Evolutionary conservation across 257 asterid genomes (phyloP).

Genomic region (Plantago elongata): DNA sequence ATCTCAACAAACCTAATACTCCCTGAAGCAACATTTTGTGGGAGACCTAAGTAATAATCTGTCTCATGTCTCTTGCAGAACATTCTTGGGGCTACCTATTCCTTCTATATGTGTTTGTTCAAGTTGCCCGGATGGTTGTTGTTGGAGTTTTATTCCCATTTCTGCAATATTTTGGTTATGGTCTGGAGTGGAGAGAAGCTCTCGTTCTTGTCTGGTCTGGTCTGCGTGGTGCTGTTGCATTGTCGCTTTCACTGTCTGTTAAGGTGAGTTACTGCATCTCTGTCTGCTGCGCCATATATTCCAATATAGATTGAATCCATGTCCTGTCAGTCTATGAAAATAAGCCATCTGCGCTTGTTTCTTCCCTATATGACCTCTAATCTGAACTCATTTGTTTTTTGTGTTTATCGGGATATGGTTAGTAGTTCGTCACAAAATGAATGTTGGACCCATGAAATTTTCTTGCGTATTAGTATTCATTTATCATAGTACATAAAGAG

Average conservation of each 20-base stretch:
- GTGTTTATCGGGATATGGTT: background rate
- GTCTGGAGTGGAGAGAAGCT: slow-evolving; percentile 92
- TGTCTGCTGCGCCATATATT: background rate
- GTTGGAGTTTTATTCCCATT: slow-evolving; percentile 76
- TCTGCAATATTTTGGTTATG: slow-evolving; percentile 82
- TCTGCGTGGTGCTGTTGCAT: slow-evolving; percentile 91
- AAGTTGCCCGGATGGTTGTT: slow-evolving; percentile 60
- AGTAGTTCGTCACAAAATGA: background rate
- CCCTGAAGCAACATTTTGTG: too few species aligned
- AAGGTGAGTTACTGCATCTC: slow-evolving; percentile 45
- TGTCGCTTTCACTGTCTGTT: slow-evolving; percentile 75
- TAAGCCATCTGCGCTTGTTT: background rate
- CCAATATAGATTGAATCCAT: background rate
- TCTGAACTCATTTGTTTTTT: slow-evolving; percentile 1
- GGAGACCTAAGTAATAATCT: background rate
- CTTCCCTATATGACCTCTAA: slow-evolving; percentile 13
- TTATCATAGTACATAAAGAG: too few species aligned
- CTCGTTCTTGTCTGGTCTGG: slow-evolving; percentile 90
- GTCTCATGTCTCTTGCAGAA: slow-evolving; percentile 39
- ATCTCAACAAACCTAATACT: too few species aligned
- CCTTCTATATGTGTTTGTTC: slow-evolving; percentile 77
- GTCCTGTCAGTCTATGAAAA: slow-evolving; percentile 1
- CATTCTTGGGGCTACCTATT: slow-evolving; percentile 86
- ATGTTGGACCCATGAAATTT: background rate
- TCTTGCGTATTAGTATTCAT: too few species aligned